Evolutionary conservation across 2,329 filamentous ascomycete genomes (phyloP).

Genomic region (Colletotrichum sp.): DNA sequence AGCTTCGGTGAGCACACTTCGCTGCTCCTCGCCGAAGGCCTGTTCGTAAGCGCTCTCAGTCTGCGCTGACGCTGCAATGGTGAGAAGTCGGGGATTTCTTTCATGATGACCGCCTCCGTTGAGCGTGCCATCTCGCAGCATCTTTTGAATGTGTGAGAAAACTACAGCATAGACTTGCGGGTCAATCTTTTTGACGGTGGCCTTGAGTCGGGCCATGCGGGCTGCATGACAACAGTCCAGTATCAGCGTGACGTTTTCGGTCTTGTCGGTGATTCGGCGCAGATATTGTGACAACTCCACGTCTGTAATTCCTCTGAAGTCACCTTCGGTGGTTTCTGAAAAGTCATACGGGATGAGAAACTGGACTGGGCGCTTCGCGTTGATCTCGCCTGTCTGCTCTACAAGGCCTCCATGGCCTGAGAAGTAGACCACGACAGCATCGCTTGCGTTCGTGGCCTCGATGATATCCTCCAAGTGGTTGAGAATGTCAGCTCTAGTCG

Average conservation of each 20-base stretch:
- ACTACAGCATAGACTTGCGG: neutral
- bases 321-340: neutral
- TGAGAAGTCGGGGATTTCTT: neutral
- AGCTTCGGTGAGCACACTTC: neutral
- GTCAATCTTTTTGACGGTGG: neutral
- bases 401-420: neutral
- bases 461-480: neutral
- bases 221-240: neutral
- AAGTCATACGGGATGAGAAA: neutral
- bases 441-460: neutral
- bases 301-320: neutral
- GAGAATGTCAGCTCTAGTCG: neutral
- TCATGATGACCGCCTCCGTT: neutral
- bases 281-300: neutral
- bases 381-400: neutral
- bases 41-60: neutral
- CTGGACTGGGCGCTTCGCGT: neutral
- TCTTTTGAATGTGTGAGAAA: neutral
- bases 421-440: neutral
- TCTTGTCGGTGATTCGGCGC: neutral
- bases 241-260: neutral
- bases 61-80: neutral
- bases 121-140: neutral
- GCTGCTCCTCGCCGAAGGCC: neutral
- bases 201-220: neutral